A percentile compares a stretch with the other conserved stretches of the same genome.
phyloP scores from a whole-genome alignment of 108 stramenopile species.

The Discostella stelligeroides region DNA sequence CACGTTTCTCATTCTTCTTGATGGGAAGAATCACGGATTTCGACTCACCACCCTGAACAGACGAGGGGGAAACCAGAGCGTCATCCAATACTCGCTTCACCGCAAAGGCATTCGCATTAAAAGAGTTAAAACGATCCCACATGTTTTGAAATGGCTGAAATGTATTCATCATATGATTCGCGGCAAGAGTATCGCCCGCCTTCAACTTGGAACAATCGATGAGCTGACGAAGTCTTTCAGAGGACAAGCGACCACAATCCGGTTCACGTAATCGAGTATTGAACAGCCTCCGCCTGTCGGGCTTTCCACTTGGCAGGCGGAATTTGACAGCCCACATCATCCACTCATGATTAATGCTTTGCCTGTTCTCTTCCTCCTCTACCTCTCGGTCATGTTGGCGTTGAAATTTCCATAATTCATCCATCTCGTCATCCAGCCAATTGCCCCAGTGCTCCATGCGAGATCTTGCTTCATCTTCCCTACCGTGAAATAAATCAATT shows the following conservation, averaged over 20 bases:
- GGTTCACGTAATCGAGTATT: neutral
- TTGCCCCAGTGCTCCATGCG: conserved; percentile 33
- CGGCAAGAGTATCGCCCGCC: conserved; percentile 10
- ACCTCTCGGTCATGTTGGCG: conserved; percentile 32
- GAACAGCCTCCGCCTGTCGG: conserved; percentile 35
- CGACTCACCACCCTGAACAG: neutral
- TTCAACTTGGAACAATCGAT: conserved; percentile 12
- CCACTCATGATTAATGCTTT: conserved; percentile 33
- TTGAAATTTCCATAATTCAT: conserved; percentile 39
- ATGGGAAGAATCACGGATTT: neutral
- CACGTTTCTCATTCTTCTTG: neutral
- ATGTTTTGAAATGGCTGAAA: conserved; percentile 31
- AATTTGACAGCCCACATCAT: conserved; percentile 43
- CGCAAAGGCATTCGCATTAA: neutral
- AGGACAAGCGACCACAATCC: neutral
- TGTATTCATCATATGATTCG: conserved; percentile 4
- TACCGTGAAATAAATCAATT: conserved; percentile 5
- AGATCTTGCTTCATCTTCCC: conserved; percentile 18
- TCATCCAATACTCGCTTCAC: neutral
- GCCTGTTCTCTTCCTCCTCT: conserved; percentile 12
- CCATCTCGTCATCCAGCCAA: conserved; percentile 44
- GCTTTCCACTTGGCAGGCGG: conserved; percentile 35
- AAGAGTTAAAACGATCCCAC: conserved; percentile 19
- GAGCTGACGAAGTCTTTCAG: conserved; percentile 13
- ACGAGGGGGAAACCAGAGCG: neutral